These are phyloP conservation scores for Symbiodinium natans DNA, from an alignment of 73 alveolate species.

Conservation along the genomic window DNA sequence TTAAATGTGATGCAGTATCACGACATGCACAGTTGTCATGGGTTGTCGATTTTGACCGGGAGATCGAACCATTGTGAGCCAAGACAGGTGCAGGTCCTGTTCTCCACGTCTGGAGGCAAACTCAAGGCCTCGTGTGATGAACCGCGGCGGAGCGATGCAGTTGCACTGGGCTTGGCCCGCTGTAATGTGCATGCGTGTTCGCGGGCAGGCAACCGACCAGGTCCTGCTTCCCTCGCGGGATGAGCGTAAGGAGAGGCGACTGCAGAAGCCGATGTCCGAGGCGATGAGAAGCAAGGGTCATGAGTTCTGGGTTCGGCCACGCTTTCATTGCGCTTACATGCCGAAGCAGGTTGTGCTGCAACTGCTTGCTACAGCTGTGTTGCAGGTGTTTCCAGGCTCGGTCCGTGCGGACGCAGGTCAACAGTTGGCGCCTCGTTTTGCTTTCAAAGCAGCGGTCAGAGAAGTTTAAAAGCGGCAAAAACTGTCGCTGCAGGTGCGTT, in stretches of 20 bases:
- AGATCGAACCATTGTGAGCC: too few relatives aligned
- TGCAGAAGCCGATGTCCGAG: not conserved
- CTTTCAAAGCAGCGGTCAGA: too few relatives aligned
- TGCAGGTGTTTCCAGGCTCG: not conserved
- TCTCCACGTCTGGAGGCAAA: not conserved
- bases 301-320: not conserved
- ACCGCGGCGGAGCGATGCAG: too few relatives aligned
- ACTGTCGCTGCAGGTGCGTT: too few relatives aligned
- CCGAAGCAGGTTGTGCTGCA: not conserved
- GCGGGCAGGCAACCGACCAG: not conserved
- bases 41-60: too few relatives aligned
- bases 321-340: not conserved
- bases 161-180: too few relatives aligned
- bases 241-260: not conserved
- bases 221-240: not conserved
- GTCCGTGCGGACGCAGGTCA: not conserved
- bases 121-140: not conserved
- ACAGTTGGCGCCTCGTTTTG: not conserved
- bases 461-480: too few relatives aligned
- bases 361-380: not conserved
- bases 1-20: too few relatives aligned
- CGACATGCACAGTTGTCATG: too few relatives aligned
- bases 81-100: slow-evolving; percentile 2
- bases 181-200: too few relatives aligned
- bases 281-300: too few relatives aligned